These are phyloP conservation scores for Nothophoma quercina DNA, from an alignment of 2,329 filamentous ascomycete species.

Conservation along the genomic window DNA sequence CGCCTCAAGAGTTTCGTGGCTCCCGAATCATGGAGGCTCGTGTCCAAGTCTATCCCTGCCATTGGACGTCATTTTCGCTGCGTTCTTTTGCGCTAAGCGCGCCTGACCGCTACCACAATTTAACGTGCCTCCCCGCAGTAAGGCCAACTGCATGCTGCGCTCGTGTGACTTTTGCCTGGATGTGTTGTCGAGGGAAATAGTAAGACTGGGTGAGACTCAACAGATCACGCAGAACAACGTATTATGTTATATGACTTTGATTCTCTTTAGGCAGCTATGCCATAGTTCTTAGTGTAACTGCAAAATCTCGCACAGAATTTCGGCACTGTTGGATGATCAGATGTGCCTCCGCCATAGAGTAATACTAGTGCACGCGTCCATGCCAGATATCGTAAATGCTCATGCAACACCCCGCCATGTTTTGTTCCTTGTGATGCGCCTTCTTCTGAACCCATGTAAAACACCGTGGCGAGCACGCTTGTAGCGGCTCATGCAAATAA, in stretches of 20 bases:
- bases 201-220: not conserved
- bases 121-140: not conserved
- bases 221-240: not conserved
- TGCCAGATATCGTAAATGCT: conserved; percentile 27
- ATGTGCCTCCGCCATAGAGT: conserved; percentile 12
- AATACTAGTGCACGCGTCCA: conserved; percentile 17
- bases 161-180: conserved; percentile 6
- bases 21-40: conserved; percentile 27
- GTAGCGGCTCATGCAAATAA: conserved; percentile 31
- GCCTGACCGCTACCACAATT: conserved; percentile 13
- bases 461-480: conserved; percentile 23
- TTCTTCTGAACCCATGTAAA: conserved; percentile 20
- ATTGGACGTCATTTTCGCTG: conserved; percentile 35
- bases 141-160: not conserved
- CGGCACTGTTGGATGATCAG: conserved; percentile 13
- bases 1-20: conserved; percentile 11
- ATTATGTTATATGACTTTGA: not conserved
- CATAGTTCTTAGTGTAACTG: conserved; percentile 8
- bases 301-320: conserved; percentile 15
- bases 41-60: conserved; percentile 25
- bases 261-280: conserved; percentile 15
- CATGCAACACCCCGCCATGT: conserved; percentile 24
- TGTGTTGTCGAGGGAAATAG: not conserved
- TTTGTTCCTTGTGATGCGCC: conserved; percentile 30
- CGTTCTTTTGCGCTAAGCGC: conserved; percentile 11